phyloP scores from a whole-genome alignment of 768 basidiomycete species.

The Lactarius quietus region DNA sequence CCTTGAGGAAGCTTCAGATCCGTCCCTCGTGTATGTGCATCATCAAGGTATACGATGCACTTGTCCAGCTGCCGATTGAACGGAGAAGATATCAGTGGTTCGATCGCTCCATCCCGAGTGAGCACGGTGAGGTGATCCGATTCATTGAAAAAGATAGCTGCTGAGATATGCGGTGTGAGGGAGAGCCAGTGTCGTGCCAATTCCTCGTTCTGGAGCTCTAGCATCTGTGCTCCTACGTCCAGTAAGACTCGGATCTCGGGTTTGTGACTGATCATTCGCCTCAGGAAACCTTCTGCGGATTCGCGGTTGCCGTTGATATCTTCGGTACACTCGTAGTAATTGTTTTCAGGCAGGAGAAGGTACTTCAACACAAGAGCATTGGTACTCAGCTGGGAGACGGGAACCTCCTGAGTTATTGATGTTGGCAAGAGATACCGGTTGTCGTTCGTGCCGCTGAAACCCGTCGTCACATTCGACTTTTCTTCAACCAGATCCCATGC shows the following conservation, averaged over 20 bases:
- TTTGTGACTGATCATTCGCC: slow-evolving; percentile 33
- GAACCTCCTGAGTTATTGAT: slow-evolving; percentile 38
- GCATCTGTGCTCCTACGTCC: slow-evolving; percentile 56
- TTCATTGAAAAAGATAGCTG: slow-evolving; percentile 40
- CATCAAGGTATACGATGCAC: not conserved
- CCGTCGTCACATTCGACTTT: slow-evolving; percentile 39
- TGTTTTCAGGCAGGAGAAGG: slow-evolving; percentile 41
- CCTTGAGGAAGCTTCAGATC: not conserved
- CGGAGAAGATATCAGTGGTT: slow-evolving; percentile 37
- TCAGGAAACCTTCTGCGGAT: slow-evolving; percentile 30
- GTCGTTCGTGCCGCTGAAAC: slow-evolving; percentile 58
- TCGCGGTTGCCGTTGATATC: slow-evolving; percentile 20
- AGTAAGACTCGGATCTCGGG: slow-evolving; percentile 45
- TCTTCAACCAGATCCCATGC: slow-evolving; percentile 48
- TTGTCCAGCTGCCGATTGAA: not conserved
- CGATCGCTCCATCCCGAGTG: slow-evolving; percentile 32
- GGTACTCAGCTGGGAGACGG: slow-evolving; percentile 40
- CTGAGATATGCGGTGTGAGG: slow-evolving; percentile 32
- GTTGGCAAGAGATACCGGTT: slow-evolving; percentile 36
- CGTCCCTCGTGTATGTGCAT: not conserved
- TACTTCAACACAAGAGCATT: slow-evolving; percentile 45
- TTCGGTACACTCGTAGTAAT: slow-evolving; percentile 32
- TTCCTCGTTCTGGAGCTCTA: slow-evolving; percentile 45
- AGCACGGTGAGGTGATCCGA: slow-evolving; percentile 27
- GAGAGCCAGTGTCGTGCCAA: slow-evolving; percentile 43